Evolutionary conservation across 768 basidiomycete genomes (phyloP).

Genomic region (Coprinopsis cinerea): DNA sequence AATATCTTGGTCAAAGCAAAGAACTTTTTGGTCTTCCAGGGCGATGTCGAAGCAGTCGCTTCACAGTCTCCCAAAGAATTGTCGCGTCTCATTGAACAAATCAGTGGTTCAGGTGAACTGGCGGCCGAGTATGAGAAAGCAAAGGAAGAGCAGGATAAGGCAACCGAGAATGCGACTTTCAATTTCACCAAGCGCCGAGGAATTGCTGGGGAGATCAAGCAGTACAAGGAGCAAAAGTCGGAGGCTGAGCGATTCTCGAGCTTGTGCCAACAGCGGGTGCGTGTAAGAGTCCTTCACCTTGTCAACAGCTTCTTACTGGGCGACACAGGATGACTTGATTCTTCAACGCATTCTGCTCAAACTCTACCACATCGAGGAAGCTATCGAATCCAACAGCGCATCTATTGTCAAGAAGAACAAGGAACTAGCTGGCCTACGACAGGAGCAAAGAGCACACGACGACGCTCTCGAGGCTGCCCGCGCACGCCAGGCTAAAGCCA

Average conservation of each 20-base stretch:
- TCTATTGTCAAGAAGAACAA: slow-evolving; percentile 71
- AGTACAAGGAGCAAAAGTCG: slow-evolving; percentile 94
- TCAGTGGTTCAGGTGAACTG: slow-evolving; percentile 89
- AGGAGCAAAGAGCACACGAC: slow-evolving; percentile 67
- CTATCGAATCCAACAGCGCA: slow-evolving; percentile 65
- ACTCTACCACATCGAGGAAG: slow-evolving; percentile 83
- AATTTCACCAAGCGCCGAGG: slow-evolving; percentile 93
- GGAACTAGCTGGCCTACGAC: slow-evolving; percentile 59
- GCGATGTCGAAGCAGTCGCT: slow-evolving; percentile 97
- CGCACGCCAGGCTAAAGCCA: slow-evolving; percentile 72
- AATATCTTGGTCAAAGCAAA: slow-evolving; percentile 99
- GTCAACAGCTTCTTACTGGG: slow-evolving; percentile 1
- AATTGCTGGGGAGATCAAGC: slow-evolving; percentile 91
- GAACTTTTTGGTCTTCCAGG: slow-evolving; percentile 99
- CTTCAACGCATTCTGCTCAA: slow-evolving; percentile 81
- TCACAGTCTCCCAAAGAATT: slow-evolving; percentile 90
- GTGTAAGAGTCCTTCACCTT: slow-evolving; percentile 18
- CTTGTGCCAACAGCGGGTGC: slow-evolving; percentile 66
- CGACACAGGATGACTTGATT: slow-evolving; percentile 67
- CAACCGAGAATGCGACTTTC: slow-evolving; percentile 90
- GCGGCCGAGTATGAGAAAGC: slow-evolving; percentile 85
- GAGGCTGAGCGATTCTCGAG: slow-evolving; percentile 87
- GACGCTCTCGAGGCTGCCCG: slow-evolving; percentile 67
- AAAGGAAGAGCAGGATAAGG: slow-evolving; percentile 79
- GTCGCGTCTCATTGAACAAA: slow-evolving; percentile 88